Base-by-base conservation (phyloP, 441 rosid genomes). In the Jatropha multifida region DNA sequence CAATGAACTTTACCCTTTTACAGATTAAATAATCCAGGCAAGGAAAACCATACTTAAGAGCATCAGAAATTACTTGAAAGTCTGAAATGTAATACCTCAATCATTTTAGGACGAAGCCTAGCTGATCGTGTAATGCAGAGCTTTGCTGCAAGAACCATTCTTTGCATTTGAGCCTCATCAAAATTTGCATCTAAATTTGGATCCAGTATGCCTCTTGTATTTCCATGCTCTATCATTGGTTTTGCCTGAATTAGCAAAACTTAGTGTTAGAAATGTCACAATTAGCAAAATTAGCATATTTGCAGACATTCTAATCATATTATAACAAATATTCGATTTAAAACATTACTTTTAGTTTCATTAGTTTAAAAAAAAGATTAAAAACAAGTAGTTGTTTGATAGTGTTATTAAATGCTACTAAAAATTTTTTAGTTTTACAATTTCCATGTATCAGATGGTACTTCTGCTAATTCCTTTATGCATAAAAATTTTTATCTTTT, bases 101-200 rank as follows among this genome's bases (percentile, higher is more conserved):
- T 86, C 82, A 91, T 91, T 65, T 76, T 82, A 40, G 97, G 98
- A 55, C 98, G 98, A 59, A 86, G 85, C 72, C 94, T 81, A 54
- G 95, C 87, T 77, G 97, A 80, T 72, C 84, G 81, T 38, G 87
- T 88, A 58, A 89, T 78, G 84, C 98, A 94, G 46, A 88, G 90
- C 5, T 72, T 79, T 55, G 98, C 93, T 69, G 97, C 93, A 71
- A 87, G 81, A 83, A 89, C 83, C 91, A 88, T 90, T 72, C 90
- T 83, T 52, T 77, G 89, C 87, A 91, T 80, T 71, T 92, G 89
- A 73, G 51, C 82, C 74, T 89, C 89, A 14, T 90, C 85, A 44
- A 90, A 69, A 17, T 65, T 82, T 60, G 79, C 84, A 23, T 81
- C 79, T 71, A 92, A 79, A 41, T 76, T 83, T 6, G 92, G 91